Evolutionary conservation across 2,329 filamentous ascomycete species (phyloP).

Genomic region (Calonectria fujianensis): DNA sequence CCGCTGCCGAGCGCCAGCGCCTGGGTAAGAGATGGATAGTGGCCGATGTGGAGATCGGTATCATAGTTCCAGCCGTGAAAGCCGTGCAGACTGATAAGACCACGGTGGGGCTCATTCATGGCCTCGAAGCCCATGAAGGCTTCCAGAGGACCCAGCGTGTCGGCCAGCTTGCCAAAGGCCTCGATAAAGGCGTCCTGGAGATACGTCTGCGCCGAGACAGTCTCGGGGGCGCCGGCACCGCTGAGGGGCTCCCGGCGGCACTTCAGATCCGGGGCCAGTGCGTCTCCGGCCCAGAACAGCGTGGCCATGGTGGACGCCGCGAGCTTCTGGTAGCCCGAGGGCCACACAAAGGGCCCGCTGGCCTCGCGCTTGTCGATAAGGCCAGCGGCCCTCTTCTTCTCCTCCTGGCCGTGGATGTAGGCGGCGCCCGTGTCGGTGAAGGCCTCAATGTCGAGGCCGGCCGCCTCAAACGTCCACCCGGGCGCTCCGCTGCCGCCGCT

Average conservation of each 20-base stretch:
- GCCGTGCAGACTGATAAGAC: slow-evolving; percentile 62
- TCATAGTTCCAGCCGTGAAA: slow-evolving; percentile 65
- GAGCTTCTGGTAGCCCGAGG: slow-evolving; percentile 62
- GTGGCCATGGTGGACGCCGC: slow-evolving; percentile 59
- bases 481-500: slow-evolving; percentile 65
- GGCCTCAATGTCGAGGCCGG: slow-evolving; percentile 62
- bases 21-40: slow-evolving; percentile 62
- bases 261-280: slow-evolving; percentile 55
- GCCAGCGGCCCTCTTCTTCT: slow-evolving; percentile 53
- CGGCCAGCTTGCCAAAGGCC: slow-evolving; percentile 60
- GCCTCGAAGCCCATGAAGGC: slow-evolving; percentile 64
- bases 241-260: slow-evolving; percentile 47
- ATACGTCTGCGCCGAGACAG: slow-evolving; percentile 55
- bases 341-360: slow-evolving; percentile 62
- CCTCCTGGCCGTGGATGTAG: slow-evolving; percentile 61
- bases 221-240: slow-evolving; percentile 42
- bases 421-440: slow-evolving; percentile 60
- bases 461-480: slow-evolving; percentile 64
- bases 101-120: slow-evolving; percentile 66
- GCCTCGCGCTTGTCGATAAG: slow-evolving; percentile 57
- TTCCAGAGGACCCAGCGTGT: slow-evolving; percentile 57
- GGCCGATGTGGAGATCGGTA: slow-evolving; percentile 64
- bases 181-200: slow-evolving; percentile 60
- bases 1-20: slow-evolving; percentile 64
- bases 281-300: slow-evolving; percentile 56